phyloP scores from a whole-genome alignment of 441 rosid species.

The Euphorbia schlechtendalii region DNA sequence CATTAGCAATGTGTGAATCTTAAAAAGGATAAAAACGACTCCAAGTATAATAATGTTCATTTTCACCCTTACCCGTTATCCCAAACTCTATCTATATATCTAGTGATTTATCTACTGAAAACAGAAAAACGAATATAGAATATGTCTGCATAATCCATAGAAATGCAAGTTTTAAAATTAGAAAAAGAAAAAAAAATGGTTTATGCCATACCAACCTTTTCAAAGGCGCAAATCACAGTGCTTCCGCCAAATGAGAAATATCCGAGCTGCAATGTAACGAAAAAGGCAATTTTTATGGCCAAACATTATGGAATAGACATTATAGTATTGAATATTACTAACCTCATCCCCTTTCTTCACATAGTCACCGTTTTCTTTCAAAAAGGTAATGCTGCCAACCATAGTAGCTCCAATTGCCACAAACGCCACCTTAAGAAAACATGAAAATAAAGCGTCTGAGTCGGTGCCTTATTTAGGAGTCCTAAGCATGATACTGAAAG shows the following conservation, averaged over 20 bases:
- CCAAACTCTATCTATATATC: no score
- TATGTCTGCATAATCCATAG: background rate
- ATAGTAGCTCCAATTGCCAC: constrained; percentile 95
- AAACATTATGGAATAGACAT: background rate
- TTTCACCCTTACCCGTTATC: no score
- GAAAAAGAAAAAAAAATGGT: background rate
- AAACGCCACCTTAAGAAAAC: constrained; percentile 67
- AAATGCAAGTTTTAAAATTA: background rate
- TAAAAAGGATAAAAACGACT: no score
- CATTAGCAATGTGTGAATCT: no score
- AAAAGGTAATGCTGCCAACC: constrained; percentile 87
- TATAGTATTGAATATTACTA: constrained; percentile 12
- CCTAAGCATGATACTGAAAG: background rate
- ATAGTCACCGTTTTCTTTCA: constrained; percentile 51
- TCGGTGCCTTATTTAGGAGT: no score
- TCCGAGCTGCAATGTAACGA: constrained; percentile 53
- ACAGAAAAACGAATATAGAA: no score
- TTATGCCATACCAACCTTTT: constrained; percentile 52
- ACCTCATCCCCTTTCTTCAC: constrained; percentile 86
- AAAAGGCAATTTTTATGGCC: background rate
- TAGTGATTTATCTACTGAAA: no score
- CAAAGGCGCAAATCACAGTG: constrained; percentile 81
- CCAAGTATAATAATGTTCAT: no score
- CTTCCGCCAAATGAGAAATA: constrained; percentile 97
- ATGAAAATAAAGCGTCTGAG: background rate